Percentiles rank a stretch among this genome's conserved stretches.
Evolutionary conservation across 2,329 filamentous ascomycete genomes (phyloP).

Genomic region (Verticillium zaregamsianum): DNA sequence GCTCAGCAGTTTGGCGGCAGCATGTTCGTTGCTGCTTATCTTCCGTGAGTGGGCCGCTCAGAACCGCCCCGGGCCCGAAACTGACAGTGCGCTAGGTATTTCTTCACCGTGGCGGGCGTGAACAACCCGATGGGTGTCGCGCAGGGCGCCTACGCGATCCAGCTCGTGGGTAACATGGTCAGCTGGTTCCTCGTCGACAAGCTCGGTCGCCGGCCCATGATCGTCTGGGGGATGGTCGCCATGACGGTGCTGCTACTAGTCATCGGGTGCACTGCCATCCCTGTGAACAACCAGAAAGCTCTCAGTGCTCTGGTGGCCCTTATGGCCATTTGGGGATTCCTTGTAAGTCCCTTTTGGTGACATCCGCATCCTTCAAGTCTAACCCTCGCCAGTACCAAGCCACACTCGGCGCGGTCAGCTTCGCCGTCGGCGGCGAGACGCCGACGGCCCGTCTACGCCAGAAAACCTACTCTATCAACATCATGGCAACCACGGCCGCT

Average conservation of each 20-base stretch:
- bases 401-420: constrained; percentile 3
- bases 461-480: constrained; percentile 7
- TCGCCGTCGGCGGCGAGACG: constrained; percentile 6
- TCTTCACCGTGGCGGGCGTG: constrained; percentile 31
- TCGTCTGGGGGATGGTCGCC: constrained; percentile 25
- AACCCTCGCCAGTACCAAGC: constrained; percentile 3
- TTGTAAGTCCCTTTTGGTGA: constrained; percentile 1
- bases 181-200: constrained; percentile 32
- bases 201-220: constrained; percentile 28
- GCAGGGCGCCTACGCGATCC: constrained; percentile 35
- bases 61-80: constrained; percentile 27
- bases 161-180: constrained; percentile 34
- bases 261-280: constrained; percentile 28
- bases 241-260: constrained; percentile 9
- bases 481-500: constrained; percentile 6
- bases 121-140: constrained; percentile 32
- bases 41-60: neutral
- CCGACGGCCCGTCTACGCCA: constrained; percentile 6
- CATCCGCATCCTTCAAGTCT: neutral
- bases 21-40: constrained; percentile 29
- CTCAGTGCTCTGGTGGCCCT: constrained; percentile 3
- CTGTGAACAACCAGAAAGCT: neutral
- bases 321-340: constrained; percentile 7
- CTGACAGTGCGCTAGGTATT: constrained; percentile 27
- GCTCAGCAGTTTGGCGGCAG: constrained; percentile 60